Conservation (phyloP, 768 basidiomycete species). For the Boletus rubroflammeus region DNA sequence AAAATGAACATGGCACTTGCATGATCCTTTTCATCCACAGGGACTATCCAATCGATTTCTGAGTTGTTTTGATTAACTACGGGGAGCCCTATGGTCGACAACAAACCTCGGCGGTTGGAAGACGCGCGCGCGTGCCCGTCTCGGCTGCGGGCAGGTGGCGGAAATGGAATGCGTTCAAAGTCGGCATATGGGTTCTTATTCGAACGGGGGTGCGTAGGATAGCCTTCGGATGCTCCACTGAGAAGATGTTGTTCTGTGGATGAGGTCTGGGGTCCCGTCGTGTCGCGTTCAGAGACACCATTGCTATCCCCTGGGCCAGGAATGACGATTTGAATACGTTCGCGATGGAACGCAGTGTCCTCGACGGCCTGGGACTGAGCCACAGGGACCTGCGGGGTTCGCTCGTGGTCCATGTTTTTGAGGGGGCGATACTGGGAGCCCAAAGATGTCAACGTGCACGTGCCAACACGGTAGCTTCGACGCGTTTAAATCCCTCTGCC, state of each 20-base stretch:
- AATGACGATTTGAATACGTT: not conserved
- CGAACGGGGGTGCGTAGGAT: not conserved
- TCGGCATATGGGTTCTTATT: slow-evolving; percentile 4
- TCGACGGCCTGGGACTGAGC: not conserved
- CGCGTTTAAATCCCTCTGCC: not conserved
- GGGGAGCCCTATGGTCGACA: not conserved
- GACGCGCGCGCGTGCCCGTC: slow-evolving; percentile 14
- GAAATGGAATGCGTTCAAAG: slow-evolving; percentile 4
- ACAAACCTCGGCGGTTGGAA: slow-evolving; percentile 4
- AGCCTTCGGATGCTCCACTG: slow-evolving; percentile 4
- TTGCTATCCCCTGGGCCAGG: not conserved
- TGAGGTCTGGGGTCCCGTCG: not conserved
- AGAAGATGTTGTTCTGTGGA: slow-evolving; percentile 11
- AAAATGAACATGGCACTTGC: slow-evolving; percentile 11
- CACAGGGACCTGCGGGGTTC: not conserved
- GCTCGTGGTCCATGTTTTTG: slow-evolving; percentile 16
- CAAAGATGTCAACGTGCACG: not conserved
- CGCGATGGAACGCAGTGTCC: not conserved
- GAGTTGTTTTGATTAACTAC: not conserved
- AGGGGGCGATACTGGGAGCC: not conserved
- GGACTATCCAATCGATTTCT: slow-evolving; percentile 28
- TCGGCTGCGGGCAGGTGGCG: slow-evolving; percentile 11
- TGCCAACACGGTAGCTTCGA: slow-evolving; percentile 3
- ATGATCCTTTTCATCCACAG: slow-evolving; percentile 16
- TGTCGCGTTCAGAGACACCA: not conserved